phyloP scores from a whole-genome alignment of 140 eudicot genomes.

The Anethum foeniculum region DNA sequence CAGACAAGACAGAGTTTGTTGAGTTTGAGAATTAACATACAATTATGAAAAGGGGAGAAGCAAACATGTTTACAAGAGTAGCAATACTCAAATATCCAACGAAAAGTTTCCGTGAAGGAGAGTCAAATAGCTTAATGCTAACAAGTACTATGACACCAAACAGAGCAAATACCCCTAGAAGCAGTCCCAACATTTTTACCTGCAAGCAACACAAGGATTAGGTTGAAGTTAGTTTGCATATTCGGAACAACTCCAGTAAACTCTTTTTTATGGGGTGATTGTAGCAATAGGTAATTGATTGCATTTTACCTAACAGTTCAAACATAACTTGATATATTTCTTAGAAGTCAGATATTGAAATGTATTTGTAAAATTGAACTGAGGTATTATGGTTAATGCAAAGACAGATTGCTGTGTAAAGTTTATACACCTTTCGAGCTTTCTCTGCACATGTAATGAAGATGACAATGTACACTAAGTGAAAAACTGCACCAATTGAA shows the following conservation, averaged over 20 bases:
- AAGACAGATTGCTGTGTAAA: constrained; percentile 7
- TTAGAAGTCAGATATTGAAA: background rate
- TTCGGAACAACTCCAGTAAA: background rate
- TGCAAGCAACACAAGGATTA: constrained; percentile 15
- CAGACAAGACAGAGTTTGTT: background rate
- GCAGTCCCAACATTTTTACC: constrained; percentile 48
- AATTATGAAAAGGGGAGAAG: constrained; percentile 49
- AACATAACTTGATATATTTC: background rate
- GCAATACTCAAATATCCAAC: constrained; percentile 43
- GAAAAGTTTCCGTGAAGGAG: constrained; percentile 34
- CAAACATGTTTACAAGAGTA: constrained; percentile 59
- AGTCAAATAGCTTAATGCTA: constrained; percentile 39
- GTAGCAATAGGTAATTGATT: background rate
- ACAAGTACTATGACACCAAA: constrained; percentile 22
- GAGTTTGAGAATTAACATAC: constrained; percentile 21
- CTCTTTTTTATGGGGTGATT: background rate
- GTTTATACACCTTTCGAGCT: constrained; percentile 24
- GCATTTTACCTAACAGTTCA: background rate
- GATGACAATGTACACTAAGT: constrained; percentile 36
- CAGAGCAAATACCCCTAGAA: constrained; percentile 30
- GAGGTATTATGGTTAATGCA: background rate
- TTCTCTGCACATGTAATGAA: constrained; percentile 37
- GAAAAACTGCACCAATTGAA: constrained; percentile 48
- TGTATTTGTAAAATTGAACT: background rate
- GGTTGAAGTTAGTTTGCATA: background rate